Conservation (phyloP, 140 eudicot species). For the Erigeron philadelphicus region DNA sequence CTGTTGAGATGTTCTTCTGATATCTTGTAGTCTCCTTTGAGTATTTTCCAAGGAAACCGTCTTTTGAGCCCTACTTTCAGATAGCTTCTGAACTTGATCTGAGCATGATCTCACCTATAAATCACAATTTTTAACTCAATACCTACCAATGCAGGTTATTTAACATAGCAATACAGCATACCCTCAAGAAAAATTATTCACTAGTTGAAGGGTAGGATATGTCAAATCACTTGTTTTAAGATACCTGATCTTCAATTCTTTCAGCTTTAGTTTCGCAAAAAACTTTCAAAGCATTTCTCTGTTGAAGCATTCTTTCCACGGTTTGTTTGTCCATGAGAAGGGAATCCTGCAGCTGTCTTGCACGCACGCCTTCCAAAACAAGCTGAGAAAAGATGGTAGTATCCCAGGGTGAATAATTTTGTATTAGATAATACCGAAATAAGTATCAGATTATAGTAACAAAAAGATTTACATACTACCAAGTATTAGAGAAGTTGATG, state of each 20-base stretch:
- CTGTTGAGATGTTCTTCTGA: constrained; percentile 48
- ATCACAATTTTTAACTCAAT: constrained; percentile 23
- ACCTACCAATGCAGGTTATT: background rate
- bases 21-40: constrained; percentile 65
- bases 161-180: too few species aligned
- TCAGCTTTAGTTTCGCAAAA: constrained; percentile 56
- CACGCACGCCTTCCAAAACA: constrained; percentile 72
- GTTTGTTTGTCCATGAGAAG: constrained; percentile 61
- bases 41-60: constrained; percentile 45
- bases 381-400: constrained; percentile 49
- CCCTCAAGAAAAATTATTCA: too few species aligned
- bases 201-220: background rate
- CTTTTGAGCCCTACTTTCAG: constrained; percentile 66
- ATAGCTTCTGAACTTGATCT: constrained; percentile 63
- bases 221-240: constrained; percentile 17
- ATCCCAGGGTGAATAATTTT: constrained; percentile 1
- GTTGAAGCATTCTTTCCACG: constrained; percentile 48
- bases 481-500: background rate
- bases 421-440: background rate
- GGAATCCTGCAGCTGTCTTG: constrained; percentile 54
- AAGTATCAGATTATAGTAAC: background rate
- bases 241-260: constrained; percentile 87
- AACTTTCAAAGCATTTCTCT: constrained; percentile 42
- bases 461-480: constrained; percentile 9
- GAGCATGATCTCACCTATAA: constrained; percentile 55